phyloP scores from a whole-genome alignment of 257 asterid species.

The Gentiana straminea region DNA sequence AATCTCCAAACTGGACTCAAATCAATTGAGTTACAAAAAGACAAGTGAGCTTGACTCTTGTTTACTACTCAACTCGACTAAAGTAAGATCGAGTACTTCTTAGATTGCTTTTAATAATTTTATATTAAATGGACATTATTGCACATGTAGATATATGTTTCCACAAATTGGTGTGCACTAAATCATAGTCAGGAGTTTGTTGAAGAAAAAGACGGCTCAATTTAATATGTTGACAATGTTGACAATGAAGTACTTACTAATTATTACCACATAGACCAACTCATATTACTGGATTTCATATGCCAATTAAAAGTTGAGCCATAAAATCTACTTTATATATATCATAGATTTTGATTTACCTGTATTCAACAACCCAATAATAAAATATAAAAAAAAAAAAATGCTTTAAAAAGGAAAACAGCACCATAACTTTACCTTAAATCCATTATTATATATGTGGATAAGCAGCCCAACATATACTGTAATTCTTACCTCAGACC shows the following conservation, averaged over 20 bases:
- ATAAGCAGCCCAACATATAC: slow-evolving; percentile 18
- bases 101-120: too few relatives aligned
- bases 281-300: slow-evolving; percentile 28
- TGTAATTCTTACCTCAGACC: slow-evolving; percentile 12
- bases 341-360: slow-evolving; percentile 15
- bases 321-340: slow-evolving; percentile 37
- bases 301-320: slow-evolving; percentile 55
- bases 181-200: too few relatives aligned
- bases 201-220: slow-evolving; percentile 5
- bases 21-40: too few relatives aligned
- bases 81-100: too few relatives aligned
- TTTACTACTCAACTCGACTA: too few relatives aligned
- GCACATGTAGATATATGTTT: too few relatives aligned
- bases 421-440: slow-evolving; percentile 9
- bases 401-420: slow-evolving; percentile 1
- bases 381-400: too few relatives aligned
- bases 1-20: too few relatives aligned
- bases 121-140: too few relatives aligned
- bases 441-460: neutral
- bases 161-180: too few relatives aligned
- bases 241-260: slow-evolving; percentile 13
- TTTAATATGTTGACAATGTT: slow-evolving; percentile 38
- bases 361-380: slow-evolving; percentile 12
- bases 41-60: too few relatives aligned
- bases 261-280: slow-evolving; percentile 44